Conservation (phyloP, 1,284 basidiomycete species). For the Heterobasidion irregulare region DNA sequence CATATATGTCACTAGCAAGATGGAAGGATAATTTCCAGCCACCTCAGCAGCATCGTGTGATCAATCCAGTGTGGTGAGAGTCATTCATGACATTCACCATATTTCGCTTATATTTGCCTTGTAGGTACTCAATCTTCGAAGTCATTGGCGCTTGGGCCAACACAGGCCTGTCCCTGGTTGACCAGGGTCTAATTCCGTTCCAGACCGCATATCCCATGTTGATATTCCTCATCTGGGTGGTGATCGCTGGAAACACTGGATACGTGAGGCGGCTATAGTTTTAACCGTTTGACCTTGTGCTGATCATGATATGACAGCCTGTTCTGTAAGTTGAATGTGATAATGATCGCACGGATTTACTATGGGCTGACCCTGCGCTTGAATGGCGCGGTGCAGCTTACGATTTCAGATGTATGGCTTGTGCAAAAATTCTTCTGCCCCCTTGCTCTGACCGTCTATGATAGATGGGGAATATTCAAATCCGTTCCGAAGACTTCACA, state of each 20-base stretch:
- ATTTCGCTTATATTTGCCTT: too few species aligned
- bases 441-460: not conserved
- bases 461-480: conserved; percentile 69
- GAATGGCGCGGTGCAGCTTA: conserved; percentile 10
- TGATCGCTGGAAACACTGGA: conserved; percentile 61
- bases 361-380: too few species aligned
- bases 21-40: conserved; percentile 21
- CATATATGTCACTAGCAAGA: conserved; percentile 33
- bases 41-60: conserved; percentile 25
- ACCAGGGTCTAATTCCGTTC: conserved; percentile 52
- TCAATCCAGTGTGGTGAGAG: conserved; percentile 33
- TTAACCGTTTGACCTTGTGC: not conserved
- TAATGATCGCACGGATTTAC: not conserved
- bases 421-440: not conserved
- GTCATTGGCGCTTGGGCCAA: conserved; percentile 56
- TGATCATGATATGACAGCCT: conserved; percentile 3
- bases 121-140: conserved; percentile 52
- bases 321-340: conserved; percentile 8
- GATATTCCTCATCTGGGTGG: conserved; percentile 34
- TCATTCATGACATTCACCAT: too few species aligned
- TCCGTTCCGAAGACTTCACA: conserved; percentile 50
- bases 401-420: conserved; percentile 19
- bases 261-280: conserved; percentile 28
- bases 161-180: conserved; percentile 53
- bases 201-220: conserved; percentile 52